phyloP scores from a whole-genome alignment of 2,329 filamentous ascomycete genomes.

The Epichloe sibirici region DNA sequence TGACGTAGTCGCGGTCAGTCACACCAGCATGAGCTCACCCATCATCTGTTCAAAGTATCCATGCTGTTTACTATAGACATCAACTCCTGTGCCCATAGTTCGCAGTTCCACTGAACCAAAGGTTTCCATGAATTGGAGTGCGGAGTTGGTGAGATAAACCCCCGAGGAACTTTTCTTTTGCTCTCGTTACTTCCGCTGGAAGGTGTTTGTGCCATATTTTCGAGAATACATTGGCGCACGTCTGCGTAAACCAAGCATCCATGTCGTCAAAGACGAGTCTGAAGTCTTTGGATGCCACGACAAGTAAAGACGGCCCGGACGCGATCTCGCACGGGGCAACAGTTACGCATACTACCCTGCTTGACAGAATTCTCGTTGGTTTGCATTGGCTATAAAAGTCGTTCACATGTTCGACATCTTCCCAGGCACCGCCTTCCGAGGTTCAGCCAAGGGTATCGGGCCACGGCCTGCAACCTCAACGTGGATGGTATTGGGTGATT shows the following conservation, averaged over 20 bases:
- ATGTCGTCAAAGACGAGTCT: constrained; percentile 33
- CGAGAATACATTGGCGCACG: constrained; percentile 25
- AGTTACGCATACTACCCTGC: constrained; percentile 24
- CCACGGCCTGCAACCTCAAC: constrained; percentile 13
- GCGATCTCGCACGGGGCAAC: constrained; percentile 22
- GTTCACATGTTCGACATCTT: constrained; percentile 28
- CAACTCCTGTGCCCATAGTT: constrained; percentile 26
- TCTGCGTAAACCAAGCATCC: constrained; percentile 31
- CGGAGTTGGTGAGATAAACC: constrained; percentile 31
- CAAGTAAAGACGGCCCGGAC: constrained; percentile 19
- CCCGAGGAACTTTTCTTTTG: constrained; percentile 33
- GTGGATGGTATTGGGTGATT: constrained; percentile 7
- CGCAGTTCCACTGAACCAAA: constrained; percentile 24
- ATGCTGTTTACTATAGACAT: constrained; percentile 33
- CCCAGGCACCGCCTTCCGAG: constrained; percentile 29
- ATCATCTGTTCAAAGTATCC: constrained; percentile 21
- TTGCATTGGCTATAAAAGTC: constrained; percentile 22
- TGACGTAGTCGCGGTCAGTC: constrained; percentile 17
- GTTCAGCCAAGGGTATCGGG: constrained; percentile 14
- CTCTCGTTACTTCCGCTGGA: constrained; percentile 27
- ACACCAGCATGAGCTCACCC: constrained; percentile 25
- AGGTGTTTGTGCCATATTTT: constrained; percentile 25
- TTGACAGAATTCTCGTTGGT: constrained; percentile 18
- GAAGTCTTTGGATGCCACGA: constrained; percentile 29
- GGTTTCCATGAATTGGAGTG: constrained; percentile 34